phyloP scores from a whole-genome alignment of 148 eudicot species.

The Vaccinium macrocarpon region DNA sequence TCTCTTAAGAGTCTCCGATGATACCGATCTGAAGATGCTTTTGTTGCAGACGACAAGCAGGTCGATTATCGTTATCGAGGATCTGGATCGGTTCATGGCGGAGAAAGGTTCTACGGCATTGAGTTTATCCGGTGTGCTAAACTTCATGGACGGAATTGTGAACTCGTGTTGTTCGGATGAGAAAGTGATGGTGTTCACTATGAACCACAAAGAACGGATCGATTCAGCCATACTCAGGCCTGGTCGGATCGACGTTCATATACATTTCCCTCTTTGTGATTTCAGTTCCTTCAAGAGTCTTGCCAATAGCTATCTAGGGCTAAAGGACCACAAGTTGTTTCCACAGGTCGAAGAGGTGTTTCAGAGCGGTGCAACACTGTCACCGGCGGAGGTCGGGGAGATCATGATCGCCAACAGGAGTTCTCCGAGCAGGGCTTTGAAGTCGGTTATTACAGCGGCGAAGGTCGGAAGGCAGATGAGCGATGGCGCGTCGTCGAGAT shows the following conservation, averaged over 20 bases:
- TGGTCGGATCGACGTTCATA: constrained; percentile 84
- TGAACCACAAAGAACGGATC: constrained; percentile 61
- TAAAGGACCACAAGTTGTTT: constrained; percentile 79
- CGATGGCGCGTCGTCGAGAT: constrained; percentile 12
- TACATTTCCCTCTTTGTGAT: constrained; percentile 71
- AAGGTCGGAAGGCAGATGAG: constrained; percentile 32
- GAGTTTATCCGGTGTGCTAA: constrained; percentile 52
- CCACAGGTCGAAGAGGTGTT: constrained; percentile 83
- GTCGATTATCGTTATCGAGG: constrained; percentile 72
- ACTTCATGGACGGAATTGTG: constrained; percentile 90
- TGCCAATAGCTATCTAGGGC: constrained; percentile 65
- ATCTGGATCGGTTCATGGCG: constrained; percentile 52
- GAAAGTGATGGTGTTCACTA: constrained; percentile 71
- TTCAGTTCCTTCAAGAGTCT: constrained; percentile 67
- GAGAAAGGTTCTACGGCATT: constrained; percentile 19
- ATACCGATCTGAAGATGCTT: constrained; percentile 59
- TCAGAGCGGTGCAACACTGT: constrained; percentile 52
- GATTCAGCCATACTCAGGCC: constrained; percentile 69
- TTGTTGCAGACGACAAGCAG: constrained; percentile 47
- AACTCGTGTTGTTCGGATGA: constrained; percentile 67
- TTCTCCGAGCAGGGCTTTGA: constrained; percentile 83
- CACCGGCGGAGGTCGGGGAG: constrained; percentile 86
- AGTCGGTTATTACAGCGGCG: constrained; percentile 68
- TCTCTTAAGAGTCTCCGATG: constrained; percentile 44
- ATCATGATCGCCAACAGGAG: constrained; percentile 71